Evolutionary conservation across 2,329 filamentous ascomycete genomes (phyloP).

Genomic region (Penicillium sumatraense): DNA sequence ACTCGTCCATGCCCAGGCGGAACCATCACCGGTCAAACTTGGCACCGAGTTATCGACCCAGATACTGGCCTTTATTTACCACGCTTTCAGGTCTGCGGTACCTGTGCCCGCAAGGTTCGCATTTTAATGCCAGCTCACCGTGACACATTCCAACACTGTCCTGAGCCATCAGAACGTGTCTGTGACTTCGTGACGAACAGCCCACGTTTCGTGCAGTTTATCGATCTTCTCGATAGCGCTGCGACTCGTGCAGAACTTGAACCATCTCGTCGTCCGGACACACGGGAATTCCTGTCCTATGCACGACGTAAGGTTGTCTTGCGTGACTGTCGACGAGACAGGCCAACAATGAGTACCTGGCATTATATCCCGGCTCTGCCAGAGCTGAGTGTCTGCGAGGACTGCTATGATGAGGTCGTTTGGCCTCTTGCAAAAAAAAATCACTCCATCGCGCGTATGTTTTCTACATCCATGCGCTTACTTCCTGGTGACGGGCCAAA

Average conservation of each 20-base stretch:
- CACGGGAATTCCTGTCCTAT: conserved; percentile 66
- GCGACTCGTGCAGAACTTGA: conserved; percentile 47
- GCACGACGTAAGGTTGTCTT: conserved; percentile 62
- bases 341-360: conserved; percentile 71
- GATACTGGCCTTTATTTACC: conserved; percentile 66
- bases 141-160: conserved; percentile 63
- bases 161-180: conserved; percentile 54
- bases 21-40: conserved; percentile 63
- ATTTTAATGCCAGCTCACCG: conserved; percentile 73
- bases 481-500: conserved; percentile 55
- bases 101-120: conserved; percentile 74
- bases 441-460: conserved; percentile 65
- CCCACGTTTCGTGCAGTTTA: conserved; percentile 60
- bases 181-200: conserved; percentile 73
- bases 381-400: conserved; percentile 81
- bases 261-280: conserved; percentile 51
- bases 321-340: conserved; percentile 69
- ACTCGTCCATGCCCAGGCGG: conserved; percentile 63
- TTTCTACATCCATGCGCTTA: conserved; percentile 65
- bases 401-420: conserved; percentile 83
- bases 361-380: conserved; percentile 76
- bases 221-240: conserved; percentile 60
- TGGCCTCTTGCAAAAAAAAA: conserved; percentile 65
- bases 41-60: conserved; percentile 77
- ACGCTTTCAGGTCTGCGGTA: conserved; percentile 75